phyloP scores from a whole-genome alignment of 345 rosid species.

The Arabis hirsuta region DNA sequence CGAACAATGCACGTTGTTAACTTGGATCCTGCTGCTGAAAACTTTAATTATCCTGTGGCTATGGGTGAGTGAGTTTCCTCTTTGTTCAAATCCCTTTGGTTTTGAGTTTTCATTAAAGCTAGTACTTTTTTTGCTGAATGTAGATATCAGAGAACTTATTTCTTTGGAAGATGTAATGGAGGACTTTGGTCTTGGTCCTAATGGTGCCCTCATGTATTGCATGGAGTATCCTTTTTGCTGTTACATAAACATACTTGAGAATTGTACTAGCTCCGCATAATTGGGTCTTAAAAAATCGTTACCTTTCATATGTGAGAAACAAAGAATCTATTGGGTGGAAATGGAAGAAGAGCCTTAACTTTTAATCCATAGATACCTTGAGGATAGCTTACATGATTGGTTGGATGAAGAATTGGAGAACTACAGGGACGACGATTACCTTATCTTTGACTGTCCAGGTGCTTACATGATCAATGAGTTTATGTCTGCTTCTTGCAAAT shows the following conservation, averaged over 20 bases:
- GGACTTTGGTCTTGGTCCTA: constrained; percentile 85
- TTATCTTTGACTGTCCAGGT: constrained; percentile 97
- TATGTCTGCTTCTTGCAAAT: neutral
- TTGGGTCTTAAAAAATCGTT: neutral
- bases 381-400: constrained; percentile 84
- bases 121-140: constrained; percentile 20
- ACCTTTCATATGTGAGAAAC: neutral
- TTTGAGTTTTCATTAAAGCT: constrained; percentile 8
- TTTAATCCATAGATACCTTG: constrained; percentile 62
- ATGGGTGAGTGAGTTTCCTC: constrained; percentile 57
- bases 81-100: neutral
- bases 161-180: constrained; percentile 95
- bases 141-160: constrained; percentile 90
- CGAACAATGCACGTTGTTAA: constrained; percentile 74
- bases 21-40: constrained; percentile 94
- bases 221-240: constrained; percentile 85
- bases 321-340: neutral
- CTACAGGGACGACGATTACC: constrained; percentile 85
- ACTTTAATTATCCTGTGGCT: constrained; percentile 87
- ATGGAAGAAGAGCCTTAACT: constrained; percentile 51
- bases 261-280: no score
- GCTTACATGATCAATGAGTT: constrained; percentile 16
- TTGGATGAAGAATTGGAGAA: constrained; percentile 85
- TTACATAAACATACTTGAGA: neutral
- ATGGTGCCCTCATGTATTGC: constrained; percentile 88